Evolutionary conservation across 768 basidiomycete species (phyloP).

Genomic region (Tulasnella calospora): DNA sequence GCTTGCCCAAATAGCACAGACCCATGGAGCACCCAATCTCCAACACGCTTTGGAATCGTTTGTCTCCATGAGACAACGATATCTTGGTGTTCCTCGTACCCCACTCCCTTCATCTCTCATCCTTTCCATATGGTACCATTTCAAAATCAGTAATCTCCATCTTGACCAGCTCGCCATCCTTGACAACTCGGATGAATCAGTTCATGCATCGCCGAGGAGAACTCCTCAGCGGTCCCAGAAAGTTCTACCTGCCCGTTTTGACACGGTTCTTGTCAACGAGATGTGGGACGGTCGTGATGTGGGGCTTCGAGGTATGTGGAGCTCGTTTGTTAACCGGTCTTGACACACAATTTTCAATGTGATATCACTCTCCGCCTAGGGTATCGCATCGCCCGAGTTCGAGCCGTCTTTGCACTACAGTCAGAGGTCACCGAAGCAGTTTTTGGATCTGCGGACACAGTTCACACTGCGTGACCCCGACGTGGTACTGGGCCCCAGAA

Average conservation of each 20-base stretch:
- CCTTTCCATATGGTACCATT: neutral
- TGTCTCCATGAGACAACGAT: neutral
- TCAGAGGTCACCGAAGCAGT: neutral
- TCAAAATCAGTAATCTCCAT: neutral
- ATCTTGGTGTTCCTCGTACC: neutral
- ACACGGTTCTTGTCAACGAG: constrained; percentile 18
- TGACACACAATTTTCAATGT: no score
- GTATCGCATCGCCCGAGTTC: neutral
- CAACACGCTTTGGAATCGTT: neutral
- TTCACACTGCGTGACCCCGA: no score
- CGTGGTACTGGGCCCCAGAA: no score
- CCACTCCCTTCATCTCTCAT: neutral
- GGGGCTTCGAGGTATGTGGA: neutral
- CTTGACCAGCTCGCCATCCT: neutral
- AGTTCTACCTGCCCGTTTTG: neutral
- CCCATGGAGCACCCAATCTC: no score
- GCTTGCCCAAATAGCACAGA: no score
- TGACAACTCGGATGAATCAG: neutral
- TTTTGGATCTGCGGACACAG: neutral
- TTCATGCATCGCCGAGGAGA: neutral
- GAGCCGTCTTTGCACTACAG: neutral
- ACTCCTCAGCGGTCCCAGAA: neutral
- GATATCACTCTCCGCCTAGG: neutral
- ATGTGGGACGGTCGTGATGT: neutral
- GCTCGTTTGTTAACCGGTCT: no score